Base-by-base conservation (phyloP, 805 yeast genomes). In the Jamesozyma gamospora region DNA sequence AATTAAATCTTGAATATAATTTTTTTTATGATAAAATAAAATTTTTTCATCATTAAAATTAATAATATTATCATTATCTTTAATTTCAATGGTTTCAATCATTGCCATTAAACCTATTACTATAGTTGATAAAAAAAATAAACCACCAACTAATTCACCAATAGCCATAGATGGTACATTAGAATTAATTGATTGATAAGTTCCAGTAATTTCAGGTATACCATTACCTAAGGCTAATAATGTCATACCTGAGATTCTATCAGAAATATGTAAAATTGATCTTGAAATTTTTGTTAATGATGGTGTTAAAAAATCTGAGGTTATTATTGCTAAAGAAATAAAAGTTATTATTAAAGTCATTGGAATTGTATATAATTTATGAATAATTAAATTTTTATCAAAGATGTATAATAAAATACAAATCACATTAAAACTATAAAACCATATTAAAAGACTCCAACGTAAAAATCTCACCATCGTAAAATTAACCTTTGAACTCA, bases 81-180 rank as follows among this genome's bases (percentile, higher is more conserved):
- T 28, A 28, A 37, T 27, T 16, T 34, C 25, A n/a, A 42, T 42
- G 2, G 40, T 25, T 15, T 31, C 21, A 11, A 32, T 57, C 0
- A 87, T 56, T 0, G 84, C 80, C 74, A 90, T 82, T 0, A 76
- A 58, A 0, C 97, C 97, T 18, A 84, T 68, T 0, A 90, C 83
- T 11, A 85, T 80, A 1, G 90, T 76, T 3, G 82, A 70, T 14
- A 88, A 75, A 53, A 92, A 87, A 34, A 82, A 74, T 0, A 94
- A 83, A 2, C 96, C 92, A 1, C 98, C 97, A 26, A 87, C 62
- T n/a, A 90, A 65, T 56, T 88, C 96, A 1, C 96, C 92, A 6
- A 90, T 62, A 0, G 97, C 96, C 54, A 90, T 64, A 0, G 85
- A 72, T 0, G 81, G 75, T 1, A 84, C 74, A n/a, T 75, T 79